Evolutionary conservation across 768 basidiomycete species (phyloP).

Genomic region (Saitozyma podzolica): DNA sequence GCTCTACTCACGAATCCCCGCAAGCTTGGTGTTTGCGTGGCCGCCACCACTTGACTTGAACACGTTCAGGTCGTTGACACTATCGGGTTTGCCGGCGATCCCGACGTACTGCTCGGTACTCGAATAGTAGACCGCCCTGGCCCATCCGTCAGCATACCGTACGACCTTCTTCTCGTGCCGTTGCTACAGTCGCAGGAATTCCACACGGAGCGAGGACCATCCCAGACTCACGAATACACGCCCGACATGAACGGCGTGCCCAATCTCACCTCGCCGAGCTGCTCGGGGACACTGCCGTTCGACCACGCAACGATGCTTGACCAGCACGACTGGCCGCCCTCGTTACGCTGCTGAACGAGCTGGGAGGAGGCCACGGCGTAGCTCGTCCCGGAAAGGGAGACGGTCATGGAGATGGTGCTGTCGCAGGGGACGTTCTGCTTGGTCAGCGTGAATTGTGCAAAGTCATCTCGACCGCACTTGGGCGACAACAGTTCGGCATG

Average conservation of each 20-base stretch:
- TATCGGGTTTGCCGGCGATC: conserved; percentile 47
- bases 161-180: neutral
- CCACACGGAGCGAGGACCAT: no score
- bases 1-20: conserved; percentile 35
- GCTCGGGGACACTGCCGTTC: conserved; percentile 39
- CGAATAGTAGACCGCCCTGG: conserved; percentile 39
- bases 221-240: conserved; percentile 41
- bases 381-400: conserved; percentile 29
- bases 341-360: conserved; percentile 33
- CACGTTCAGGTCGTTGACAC: conserved; percentile 35
- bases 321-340: conserved; percentile 36
- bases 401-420: conserved; percentile 35
- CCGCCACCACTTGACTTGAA: conserved; percentile 10
- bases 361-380: conserved; percentile 38
- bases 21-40: conserved; percentile 27
- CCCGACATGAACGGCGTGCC: conserved; percentile 49
- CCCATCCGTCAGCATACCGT: neutral
- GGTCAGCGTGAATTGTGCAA: neutral
- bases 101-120: conserved; percentile 36
- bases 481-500: no score
- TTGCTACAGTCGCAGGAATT: neutral
- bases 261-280: conserved; percentile 39
- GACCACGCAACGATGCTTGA: conserved; percentile 42
- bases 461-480: no score
- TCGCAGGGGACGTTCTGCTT: conserved; percentile 47